These are phyloP conservation scores for Gossypium schwendimanii DNA, from an alignment of 441 rosid genomes.

Conservation along the genomic window DNA sequence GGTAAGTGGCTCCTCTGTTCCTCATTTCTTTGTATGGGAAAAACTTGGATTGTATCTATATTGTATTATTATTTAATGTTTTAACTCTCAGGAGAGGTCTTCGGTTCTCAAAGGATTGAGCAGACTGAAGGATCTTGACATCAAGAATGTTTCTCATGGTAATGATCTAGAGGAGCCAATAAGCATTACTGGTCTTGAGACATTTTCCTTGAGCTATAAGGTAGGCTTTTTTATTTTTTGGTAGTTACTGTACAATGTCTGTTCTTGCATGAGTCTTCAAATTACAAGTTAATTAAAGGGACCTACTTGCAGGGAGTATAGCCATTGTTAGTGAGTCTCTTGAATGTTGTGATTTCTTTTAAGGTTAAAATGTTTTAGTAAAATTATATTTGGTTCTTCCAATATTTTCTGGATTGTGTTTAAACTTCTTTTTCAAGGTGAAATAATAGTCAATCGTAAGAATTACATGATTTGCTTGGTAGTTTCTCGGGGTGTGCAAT, in stretches of 20 bases:
- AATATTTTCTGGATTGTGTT: not conserved
- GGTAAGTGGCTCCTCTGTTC: slow-evolving; percentile 39
- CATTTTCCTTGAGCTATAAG: slow-evolving; percentile 95
- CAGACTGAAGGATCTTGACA: slow-evolving; percentile 47
- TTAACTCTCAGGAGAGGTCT: slow-evolving; percentile 64
- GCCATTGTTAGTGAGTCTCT: not conserved
- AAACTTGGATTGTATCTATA: not conserved
- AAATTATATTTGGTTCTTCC: not conserved
- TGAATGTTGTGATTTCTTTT: not conserved
- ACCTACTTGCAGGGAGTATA: not conserved
- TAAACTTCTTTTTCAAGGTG: not conserved
- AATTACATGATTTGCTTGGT: not conserved
- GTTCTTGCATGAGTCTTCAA: not conserved
- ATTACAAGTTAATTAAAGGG: not conserved
- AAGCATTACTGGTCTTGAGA: slow-evolving; percentile 88
- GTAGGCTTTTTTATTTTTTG: slow-evolving; percentile 26
- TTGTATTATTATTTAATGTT: slow-evolving; percentile 9
- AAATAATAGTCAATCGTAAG: not conserved
- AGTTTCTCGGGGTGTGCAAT: not conserved
- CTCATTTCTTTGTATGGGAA: slow-evolving; percentile 4
- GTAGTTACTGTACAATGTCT: not conserved
- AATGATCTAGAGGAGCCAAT: slow-evolving; percentile 56
- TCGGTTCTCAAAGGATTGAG: slow-evolving; percentile 75
- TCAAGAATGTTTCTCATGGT: slow-evolving; percentile 31
- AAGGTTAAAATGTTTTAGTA: not conserved